A percentile compares a stretch with the other conserved stretches of the same genome.
Conservation (phyloP, 1,139 yeast genomes). For the Suhomyces ambrosiae region DNA sequence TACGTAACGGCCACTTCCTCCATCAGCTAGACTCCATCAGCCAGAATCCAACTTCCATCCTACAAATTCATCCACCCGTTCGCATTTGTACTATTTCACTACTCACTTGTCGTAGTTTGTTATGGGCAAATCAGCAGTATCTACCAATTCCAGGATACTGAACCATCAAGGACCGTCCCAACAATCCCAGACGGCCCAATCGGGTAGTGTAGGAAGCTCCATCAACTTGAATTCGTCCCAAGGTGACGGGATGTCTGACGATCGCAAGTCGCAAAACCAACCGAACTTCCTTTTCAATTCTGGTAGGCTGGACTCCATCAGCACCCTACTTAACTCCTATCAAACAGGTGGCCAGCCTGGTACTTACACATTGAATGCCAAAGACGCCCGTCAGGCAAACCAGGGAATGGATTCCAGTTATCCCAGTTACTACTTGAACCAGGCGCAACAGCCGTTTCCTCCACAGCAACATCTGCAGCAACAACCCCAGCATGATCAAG, state of each 20-base stretch:
- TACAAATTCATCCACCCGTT: background rate
- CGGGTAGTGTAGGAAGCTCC: background rate
- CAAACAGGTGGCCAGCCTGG: slow-evolving; percentile 13
- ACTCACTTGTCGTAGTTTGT: too few relatives aligned
- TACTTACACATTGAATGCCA: slow-evolving; percentile 13
- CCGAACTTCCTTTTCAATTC: slow-evolving; percentile 19
- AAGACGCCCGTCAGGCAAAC: slow-evolving; percentile 8
- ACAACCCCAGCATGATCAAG: slow-evolving; percentile 3
- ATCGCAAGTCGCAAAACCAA: slow-evolving; percentile 7
- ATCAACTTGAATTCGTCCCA: slow-evolving; percentile 3
- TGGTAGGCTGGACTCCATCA: slow-evolving; percentile 22
- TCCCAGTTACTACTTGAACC: slow-evolving; percentile 21
- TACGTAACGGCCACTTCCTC: slow-evolving; percentile 5
- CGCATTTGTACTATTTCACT: too few relatives aligned
- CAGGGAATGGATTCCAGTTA: slow-evolving; percentile 15
- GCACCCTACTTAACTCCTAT: slow-evolving; percentile 18
- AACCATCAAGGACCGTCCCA: slow-evolving; percentile 11
- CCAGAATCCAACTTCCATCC: too few relatives aligned
- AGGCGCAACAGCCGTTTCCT: slow-evolving; percentile 6
- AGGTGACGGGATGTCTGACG: slow-evolving; percentile 5
- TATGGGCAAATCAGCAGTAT: slow-evolving; percentile 18
- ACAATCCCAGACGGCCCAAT: slow-evolving; percentile 4
- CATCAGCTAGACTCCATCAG: background rate
- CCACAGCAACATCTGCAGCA: slow-evolving; percentile 6
- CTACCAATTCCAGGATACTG: slow-evolving; percentile 15